Evolutionary conservation across 2,329 filamentous ascomycete genomes (phyloP), one percentile per base, ranked within the genome.

Genomic region (Nothophaeocryptopus gaeumannii): DNA sequence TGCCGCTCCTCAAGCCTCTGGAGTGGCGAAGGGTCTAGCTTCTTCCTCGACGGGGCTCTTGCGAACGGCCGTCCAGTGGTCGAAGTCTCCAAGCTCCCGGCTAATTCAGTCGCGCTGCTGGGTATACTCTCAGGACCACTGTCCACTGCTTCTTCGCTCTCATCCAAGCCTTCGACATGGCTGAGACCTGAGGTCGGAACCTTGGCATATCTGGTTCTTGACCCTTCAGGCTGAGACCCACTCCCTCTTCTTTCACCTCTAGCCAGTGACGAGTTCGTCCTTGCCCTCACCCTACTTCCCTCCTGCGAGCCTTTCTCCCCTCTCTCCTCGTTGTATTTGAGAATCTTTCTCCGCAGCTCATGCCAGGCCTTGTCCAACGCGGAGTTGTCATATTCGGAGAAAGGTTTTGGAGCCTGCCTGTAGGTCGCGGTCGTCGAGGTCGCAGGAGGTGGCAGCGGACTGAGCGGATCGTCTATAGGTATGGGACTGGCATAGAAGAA

Each of bases 61-160:
- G 77, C 72, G 56, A 79, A 79, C 1, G 77, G 77, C 2, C 70
- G 78, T 1, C 77, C 75, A 5, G 76, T 79, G 0, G 65, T 69
- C 29, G 36, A 41, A 31, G 38, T 62, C 48, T 29, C 62, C 52
- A 47, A 39, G 46, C 51, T 42, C 41, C 40, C 32, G 10, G 56
- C 47, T 11, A 56, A 29, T 34, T 58, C 56, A 12, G 44, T 39
- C 10, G 51, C 54, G 26, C 46, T 54, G 32, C 39, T 38, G 7
- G 35, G 26, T 10, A 29, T 13, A 33, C 30, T 39, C 10, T 51
- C 46, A 39, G 52, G 45, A 1, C 37, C 30, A 4, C 54, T 46
- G 12, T 42, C 41, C 12, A 46, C 39, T 13, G 45, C 51, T 8
- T 50, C 46, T 5, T 52, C 50, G 31, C 20, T 26, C 7, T 53